Conservation (phyloP, 2,329 filamentous ascomycete species). For the Diaporthe sp. region DNA sequence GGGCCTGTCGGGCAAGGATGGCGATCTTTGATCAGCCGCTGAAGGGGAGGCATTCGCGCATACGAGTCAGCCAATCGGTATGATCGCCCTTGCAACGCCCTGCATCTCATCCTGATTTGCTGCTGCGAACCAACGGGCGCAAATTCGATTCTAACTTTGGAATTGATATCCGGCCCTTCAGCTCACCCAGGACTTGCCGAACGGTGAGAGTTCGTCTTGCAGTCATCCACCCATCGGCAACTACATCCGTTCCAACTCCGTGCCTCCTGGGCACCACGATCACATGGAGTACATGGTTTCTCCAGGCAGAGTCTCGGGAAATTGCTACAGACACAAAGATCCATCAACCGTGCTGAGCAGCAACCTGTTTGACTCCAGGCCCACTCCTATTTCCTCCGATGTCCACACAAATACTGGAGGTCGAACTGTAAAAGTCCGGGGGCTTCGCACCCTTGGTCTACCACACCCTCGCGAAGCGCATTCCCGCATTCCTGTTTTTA, state of each 20-base stretch:
- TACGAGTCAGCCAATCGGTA: conserved; percentile 24
- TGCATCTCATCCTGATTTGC: conserved; percentile 8
- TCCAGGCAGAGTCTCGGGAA: not conserved
- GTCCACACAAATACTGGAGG: not conserved
- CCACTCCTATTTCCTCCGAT: conserved; percentile 21
- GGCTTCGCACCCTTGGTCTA: conserved; percentile 8
- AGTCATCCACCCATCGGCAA: not conserved
- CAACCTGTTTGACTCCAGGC: not conserved
- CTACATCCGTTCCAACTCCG: conserved; percentile 6
- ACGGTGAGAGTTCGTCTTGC: conserved; percentile 7
- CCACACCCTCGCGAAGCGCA: not conserved
- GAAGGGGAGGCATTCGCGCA: conserved; percentile 7
- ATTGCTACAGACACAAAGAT: not conserved
- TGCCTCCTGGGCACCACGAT: not conserved
- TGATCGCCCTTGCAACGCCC: conserved; percentile 8
- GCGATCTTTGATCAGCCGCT: conserved; percentile 20
- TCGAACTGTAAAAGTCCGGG: conserved; percentile 12
- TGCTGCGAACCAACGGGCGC: not conserved
- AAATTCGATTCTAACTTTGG: conserved; percentile 24
- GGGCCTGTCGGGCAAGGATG: conserved; percentile 14
- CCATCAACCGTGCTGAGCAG: not conserved
- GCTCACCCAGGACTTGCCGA: not conserved
- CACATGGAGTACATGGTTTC: not conserved
- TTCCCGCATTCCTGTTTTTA: not conserved
- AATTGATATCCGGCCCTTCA: conserved; percentile 11